A percentile compares a stretch with the other conserved stretches of the same genome.
phyloP scores from a whole-genome alignment of 106 monocot species.

The Hemerocallis citrina region DNA sequence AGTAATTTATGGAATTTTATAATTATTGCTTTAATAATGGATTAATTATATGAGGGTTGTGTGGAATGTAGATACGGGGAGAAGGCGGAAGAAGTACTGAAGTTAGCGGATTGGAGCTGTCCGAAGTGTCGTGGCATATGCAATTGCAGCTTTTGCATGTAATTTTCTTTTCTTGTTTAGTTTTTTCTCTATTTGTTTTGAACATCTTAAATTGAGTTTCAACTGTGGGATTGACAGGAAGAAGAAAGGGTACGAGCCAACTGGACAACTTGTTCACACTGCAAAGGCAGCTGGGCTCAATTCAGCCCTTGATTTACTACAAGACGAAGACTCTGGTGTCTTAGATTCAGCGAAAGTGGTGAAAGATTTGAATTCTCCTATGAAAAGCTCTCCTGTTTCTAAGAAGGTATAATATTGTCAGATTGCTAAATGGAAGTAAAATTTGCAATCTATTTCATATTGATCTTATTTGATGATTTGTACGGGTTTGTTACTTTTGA shows the following conservation, averaged over 20 bases:
- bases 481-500: neutral
- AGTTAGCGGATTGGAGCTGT: constrained; percentile 12
- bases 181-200: neutral
- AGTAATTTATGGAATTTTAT: neutral
- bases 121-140: constrained; percentile 18
- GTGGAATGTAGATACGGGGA: constrained; percentile 14
- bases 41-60: neutral
- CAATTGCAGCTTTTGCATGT: constrained; percentile 31
- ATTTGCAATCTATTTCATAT: neutral
- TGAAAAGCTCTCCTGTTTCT: neutral
- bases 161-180: neutral
- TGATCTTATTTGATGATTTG: neutral
- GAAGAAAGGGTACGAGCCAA: constrained; percentile 62
- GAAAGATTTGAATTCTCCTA: neutral
- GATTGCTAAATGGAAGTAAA: neutral
- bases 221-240: constrained; percentile 33
- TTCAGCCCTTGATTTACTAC: constrained; percentile 58
- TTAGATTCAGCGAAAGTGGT: neutral
- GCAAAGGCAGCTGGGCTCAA: constrained; percentile 60
- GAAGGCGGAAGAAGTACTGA: constrained; percentile 7
- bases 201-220: neutral
- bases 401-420: constrained; percentile 1
- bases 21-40: neutral
- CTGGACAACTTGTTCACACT: constrained; percentile 54
- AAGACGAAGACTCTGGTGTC: neutral